A percentile compares a stretch with the other conserved stretches of the same genome.
phyloP scores from a whole-genome alignment of 1,139 yeast species.

The Wickerhamiella pararugosa region DNA sequence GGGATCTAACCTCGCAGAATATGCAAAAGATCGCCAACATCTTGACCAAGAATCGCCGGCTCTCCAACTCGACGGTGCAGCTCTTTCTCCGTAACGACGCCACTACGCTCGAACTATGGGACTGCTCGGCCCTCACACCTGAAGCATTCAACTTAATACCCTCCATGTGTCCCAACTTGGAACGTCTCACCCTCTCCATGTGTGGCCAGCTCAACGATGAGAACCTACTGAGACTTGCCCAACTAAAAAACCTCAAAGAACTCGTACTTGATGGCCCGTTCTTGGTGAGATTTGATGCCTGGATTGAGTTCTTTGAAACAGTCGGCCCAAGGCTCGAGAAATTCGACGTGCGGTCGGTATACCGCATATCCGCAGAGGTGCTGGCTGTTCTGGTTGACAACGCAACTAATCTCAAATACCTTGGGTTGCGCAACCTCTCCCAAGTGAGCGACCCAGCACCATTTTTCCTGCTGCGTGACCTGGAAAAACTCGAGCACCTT shows the following conservation, averaged over 20 bases:
- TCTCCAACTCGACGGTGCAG: conserved; percentile 53
- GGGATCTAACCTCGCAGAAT: conserved; percentile 60
- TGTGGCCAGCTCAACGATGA: conserved; percentile 86
- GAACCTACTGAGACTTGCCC: conserved; percentile 45
- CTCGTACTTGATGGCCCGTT: conserved; percentile 76
- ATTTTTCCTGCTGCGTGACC: conserved; percentile 48
- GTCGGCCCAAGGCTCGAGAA: conserved; percentile 34
- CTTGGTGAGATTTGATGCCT: conserved; percentile 53
- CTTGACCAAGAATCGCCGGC: conserved; percentile 63
- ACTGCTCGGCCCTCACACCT: conserved; percentile 65
- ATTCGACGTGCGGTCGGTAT: conserved; percentile 66
- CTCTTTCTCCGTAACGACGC: conserved; percentile 53
- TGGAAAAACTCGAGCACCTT: conserved; percentile 38
- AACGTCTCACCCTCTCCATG: conserved; percentile 58
- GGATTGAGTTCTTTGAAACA: conserved; percentile 56
- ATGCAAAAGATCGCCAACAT: conserved; percentile 56
- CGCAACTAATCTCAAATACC: conserved; percentile 34
- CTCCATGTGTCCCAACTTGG: conserved; percentile 62
- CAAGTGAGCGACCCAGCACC: conserved; percentile 50
- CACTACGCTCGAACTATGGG: conserved; percentile 62
- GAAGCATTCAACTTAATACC: conserved; percentile 58
- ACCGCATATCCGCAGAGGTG: conserved; percentile 59
- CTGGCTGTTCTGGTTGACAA: conserved; percentile 46
- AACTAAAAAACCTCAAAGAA: conserved; percentile 36
- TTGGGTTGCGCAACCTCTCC: conserved; percentile 54